A percentile compares a stretch with the other conserved stretches of the same genome.
phyloP scores from a whole-genome alignment of 306 rosid genomes.

The Myrica gale region DNA sequence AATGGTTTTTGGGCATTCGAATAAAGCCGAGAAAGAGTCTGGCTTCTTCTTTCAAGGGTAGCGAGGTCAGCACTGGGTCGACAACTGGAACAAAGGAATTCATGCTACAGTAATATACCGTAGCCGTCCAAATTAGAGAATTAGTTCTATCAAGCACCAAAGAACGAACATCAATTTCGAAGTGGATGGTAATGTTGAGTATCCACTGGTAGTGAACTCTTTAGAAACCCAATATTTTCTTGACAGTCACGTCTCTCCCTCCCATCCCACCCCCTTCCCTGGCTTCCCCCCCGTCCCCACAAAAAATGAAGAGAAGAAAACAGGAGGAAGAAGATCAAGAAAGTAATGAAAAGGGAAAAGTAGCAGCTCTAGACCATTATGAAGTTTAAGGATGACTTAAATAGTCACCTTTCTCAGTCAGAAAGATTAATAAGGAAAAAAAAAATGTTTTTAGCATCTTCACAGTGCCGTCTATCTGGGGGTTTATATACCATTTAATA shows the following conservation, averaged over 20 bases:
- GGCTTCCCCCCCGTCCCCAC: neutral
- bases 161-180: neutral
- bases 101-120: neutral
- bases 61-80: neutral
- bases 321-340: neutral
- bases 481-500: neutral
- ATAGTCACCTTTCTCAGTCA: neutral
- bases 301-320: neutral
- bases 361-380: neutral
- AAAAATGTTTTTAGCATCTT: constrained; percentile 1
- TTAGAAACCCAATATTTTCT: too few relatives aligned
- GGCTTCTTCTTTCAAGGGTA: neutral
- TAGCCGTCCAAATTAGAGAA: neutral
- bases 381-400: neutral
- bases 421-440: neutral
- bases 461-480: neutral
- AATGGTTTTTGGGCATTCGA: neutral
- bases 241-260: too few relatives aligned
- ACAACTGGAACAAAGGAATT: neutral
- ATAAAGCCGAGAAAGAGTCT: neutral
- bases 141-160: neutral
- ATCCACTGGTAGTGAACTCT: neutral
- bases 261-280: neutral
- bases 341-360: neutral
- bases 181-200: neutral